Conservation (phyloP, 495 filamentous ascomycete species). For the Neurospora intermedia region DNA sequence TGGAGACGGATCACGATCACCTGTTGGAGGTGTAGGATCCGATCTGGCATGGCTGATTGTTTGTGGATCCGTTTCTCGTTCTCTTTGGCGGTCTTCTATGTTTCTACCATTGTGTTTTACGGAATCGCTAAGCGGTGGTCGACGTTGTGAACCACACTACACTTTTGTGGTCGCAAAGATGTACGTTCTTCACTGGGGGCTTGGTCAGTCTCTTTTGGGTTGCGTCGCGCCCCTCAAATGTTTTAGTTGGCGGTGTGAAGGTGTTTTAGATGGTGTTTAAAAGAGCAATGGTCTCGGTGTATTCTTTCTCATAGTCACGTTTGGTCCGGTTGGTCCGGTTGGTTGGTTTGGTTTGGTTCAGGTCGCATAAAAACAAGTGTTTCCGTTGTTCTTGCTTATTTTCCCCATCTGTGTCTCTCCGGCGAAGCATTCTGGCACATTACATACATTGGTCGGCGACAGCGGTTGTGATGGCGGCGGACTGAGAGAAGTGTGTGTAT, state of each 20-base stretch:
- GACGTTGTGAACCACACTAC: background rate
- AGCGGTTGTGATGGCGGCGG: slow-evolving; percentile 1
- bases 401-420: background rate
- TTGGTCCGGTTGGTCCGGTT: background rate
- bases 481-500: background rate
- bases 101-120: background rate
- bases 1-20: slow-evolving; percentile 14
- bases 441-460: background rate
- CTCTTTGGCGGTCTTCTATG: background rate
- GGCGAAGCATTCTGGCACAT: background rate
- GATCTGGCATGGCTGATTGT: background rate
- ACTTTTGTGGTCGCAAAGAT: background rate
- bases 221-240: background rate
- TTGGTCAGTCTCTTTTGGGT: background rate
- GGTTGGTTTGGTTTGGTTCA: background rate
- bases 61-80: background rate
- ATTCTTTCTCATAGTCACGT: background rate
- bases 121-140: background rate
- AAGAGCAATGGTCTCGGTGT: background rate
- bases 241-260: background rate
- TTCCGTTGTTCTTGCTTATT: background rate
- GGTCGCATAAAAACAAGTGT: background rate
- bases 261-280: background rate
- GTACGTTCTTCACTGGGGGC: background rate
- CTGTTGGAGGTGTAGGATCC: background rate